Percentiles rank a stretch among this genome's conserved stretches.
Conservation (phyloP, 306 rosid genomes). For the Prunus davidiana region DNA sequence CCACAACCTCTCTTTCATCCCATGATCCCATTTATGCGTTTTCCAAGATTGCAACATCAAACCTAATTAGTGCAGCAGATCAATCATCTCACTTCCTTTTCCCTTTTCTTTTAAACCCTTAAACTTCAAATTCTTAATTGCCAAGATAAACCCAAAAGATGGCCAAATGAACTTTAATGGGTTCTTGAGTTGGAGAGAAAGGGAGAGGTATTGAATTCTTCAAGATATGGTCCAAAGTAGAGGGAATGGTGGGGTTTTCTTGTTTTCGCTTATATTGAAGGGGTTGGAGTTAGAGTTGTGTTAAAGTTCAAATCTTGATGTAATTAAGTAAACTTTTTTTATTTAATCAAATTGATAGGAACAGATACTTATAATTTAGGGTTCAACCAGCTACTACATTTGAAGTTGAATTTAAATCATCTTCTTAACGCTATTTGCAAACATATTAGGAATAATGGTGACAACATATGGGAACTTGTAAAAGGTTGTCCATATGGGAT, state of each 20-base stretch:
- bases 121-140: background rate
- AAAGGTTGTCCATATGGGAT: background rate
- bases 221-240: background rate
- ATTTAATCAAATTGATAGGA: background rate
- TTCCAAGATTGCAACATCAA: background rate
- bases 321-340: background rate
- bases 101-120: background rate
- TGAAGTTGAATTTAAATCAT: background rate
- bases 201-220: background rate
- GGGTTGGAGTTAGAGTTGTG: background rate
- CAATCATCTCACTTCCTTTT: background rate
- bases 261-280: background rate
- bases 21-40: background rate
- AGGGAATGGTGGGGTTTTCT: background rate
- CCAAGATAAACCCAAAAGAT: background rate
- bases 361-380: background rate
- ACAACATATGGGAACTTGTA: background rate
- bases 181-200: background rate
- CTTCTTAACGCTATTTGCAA: background rate
- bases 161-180: background rate
- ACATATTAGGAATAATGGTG: background rate
- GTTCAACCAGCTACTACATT: slow-evolving; percentile 8
- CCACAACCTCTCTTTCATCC: background rate
- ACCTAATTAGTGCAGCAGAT: background rate
- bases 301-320: background rate